Base-by-base conservation (phyloP, 352 stramenopile species). In the Phytophthora meadii region DNA sequence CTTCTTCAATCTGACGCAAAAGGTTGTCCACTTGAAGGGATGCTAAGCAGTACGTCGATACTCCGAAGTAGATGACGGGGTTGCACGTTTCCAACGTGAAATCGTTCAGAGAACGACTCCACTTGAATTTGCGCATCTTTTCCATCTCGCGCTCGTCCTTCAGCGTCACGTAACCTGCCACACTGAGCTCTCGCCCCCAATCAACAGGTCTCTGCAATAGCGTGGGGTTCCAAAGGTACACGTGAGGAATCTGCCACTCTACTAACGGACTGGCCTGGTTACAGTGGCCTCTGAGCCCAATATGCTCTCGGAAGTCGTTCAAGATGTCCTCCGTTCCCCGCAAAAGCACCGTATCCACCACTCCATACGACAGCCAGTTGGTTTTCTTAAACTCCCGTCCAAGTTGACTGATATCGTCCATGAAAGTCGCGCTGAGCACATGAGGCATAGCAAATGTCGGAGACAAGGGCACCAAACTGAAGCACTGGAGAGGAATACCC, bases 371-470 rank as follows among this genome's bases (percentile, higher is more conserved):
- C 12, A 84, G 41, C 42, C 56, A 74, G 36, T 83, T 84, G 15
- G 63, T 85, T 46, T 73, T 65, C 46, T 66, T 69, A 10, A 67
- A 75, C 25, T 68, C 63, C 24, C 57, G 46, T 3, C 57, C 66
- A 32, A 74, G 49, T 5, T 68, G 44, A 42, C 65, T 74, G 30
- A 65, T 66, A n/a, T 59, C 51, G 17, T 77, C 50, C 46, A 60
- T 68, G 17, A 81, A 64, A 17, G 67, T 72, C 14, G 67, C 34
- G 37, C 70, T 81, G 32, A 84, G 41, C 5, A 79, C 52, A 41
- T 84, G 75, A n/a, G 78, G 74, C 49, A 87, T 82, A 1, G 73
- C 65, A 46, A 67, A 73, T 7, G 79, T 87, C 28, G 70, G 70
- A 4, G 73, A 80, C 6, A 76, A 40, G 2, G 77, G 77, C 7